Evolutionary conservation across 78 protist species (phyloP).

Genomic region (Monosiga brevicollis): DNA sequence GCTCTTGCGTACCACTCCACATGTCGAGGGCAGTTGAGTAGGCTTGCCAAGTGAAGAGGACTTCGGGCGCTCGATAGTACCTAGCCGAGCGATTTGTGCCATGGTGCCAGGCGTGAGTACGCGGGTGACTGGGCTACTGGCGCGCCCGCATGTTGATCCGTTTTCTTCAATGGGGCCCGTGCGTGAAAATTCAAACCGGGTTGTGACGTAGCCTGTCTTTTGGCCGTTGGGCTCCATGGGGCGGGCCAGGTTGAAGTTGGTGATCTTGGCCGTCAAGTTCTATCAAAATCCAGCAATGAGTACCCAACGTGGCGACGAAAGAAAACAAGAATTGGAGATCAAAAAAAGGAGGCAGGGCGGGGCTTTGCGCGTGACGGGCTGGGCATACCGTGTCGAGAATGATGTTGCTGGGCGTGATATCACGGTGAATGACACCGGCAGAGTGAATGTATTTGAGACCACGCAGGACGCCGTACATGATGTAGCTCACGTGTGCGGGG

Average conservation of each 20-base stretch:
- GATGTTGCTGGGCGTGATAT: slow-evolving; percentile 88
- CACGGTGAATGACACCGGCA: slow-evolving; percentile 82
- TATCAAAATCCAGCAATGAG: neutral
- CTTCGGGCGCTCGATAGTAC: slow-evolving; percentile 86
- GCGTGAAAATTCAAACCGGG: neutral
- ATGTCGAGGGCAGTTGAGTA: slow-evolving; percentile 29
- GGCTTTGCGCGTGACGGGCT: no score
- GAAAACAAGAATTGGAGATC: neutral
- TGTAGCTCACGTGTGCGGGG: no score
- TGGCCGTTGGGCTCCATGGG: neutral
- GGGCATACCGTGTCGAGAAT: slow-evolving; percentile 73
- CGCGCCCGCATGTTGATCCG: slow-evolving; percentile 42
- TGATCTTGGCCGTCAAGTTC: neutral
- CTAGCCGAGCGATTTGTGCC: slow-evolving; percentile 65
- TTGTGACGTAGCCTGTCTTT: neutral
- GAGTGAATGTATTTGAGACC: slow-evolving; percentile 90
- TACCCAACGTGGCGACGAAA: neutral
- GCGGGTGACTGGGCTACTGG: neutral
- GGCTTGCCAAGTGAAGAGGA: slow-evolving; percentile 32
- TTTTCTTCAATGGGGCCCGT: slow-evolving; percentile 55
- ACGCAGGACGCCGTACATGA: slow-evolving; percentile 81
- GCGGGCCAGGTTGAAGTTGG: neutral
- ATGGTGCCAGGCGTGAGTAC: neutral
- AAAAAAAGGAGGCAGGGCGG: no score
- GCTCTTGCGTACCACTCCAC: no score